Conservation (phyloP, 1,284 basidiomycete species). For the Sanghuangporus sanghuang region DNA sequence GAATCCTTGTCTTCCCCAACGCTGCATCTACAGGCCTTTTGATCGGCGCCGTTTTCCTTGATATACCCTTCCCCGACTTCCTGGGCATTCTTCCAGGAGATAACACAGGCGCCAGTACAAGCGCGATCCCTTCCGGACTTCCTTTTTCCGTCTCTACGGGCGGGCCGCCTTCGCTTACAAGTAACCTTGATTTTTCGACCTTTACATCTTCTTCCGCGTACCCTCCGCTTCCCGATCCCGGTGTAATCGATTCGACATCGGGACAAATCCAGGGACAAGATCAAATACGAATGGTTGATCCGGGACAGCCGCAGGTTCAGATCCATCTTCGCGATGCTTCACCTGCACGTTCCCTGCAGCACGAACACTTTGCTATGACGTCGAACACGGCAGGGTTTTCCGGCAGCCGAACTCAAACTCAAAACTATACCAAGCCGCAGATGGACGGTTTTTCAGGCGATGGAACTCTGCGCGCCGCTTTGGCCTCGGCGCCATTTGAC, state of each 20-base stretch:
- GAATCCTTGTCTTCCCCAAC: constrained; percentile 56
- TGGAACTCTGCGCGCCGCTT: constrained; percentile 1
- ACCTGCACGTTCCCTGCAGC: neutral
- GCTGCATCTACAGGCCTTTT: constrained; percentile 50
- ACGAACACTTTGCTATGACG: neutral
- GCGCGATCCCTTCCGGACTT: constrained; percentile 6
- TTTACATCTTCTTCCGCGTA: constrained; percentile 20
- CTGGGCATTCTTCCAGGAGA: constrained; percentile 24
- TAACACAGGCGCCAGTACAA: neutral
- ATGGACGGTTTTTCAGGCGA: neutral
- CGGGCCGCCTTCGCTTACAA: neutral
- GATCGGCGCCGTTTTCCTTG: constrained; percentile 52
- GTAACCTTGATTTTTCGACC: neutral
- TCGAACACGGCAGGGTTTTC: neutral
- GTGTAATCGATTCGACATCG: neutral
- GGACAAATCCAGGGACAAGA: neutral
- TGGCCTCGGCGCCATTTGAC: constrained; percentile 5
- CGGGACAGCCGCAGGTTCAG: neutral
- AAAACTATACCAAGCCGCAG: neutral
- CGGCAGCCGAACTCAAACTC: too few species aligned
- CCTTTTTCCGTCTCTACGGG: neutral
- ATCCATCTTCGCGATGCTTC: neutral
- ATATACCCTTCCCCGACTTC: constrained; percentile 48
- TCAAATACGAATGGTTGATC: neutral
- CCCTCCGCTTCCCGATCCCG: constrained; percentile 18